Evolutionary conservation across 2,329 filamentous ascomycete species (phyloP), one percentile per base, ranked within the genome.

Genomic region (Botrytis porri): DNA sequence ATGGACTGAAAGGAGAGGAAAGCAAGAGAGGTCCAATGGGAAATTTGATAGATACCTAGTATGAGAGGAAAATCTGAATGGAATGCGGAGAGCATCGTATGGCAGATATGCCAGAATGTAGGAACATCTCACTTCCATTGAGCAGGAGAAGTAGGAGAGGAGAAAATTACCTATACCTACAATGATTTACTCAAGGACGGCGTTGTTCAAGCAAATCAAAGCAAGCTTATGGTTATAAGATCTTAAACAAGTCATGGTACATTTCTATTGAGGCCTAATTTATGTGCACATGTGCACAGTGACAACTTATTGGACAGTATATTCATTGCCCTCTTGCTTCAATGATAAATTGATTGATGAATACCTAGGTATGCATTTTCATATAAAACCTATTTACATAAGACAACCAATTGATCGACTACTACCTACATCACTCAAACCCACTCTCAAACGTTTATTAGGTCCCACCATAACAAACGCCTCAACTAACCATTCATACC

Each of bases 401-500:
- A 93, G 82, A 79, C 91, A 93, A 0, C 90, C 91, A 75, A 91
- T 87, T 81, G 90, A 89, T 72, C 88, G 86, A 80, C 90, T 92
- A 78, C 88, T 92, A 79, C 91, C 91, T 77, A 93, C 81, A 69
- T 91, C 90, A 63, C 89, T 91, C 65, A 85, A 85, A 8, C 86
- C 90, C 29, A 94, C 84, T 82, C 91, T 91, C 82, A 93, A 85
- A 72, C 90, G 85, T 76, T 85, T 84, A 57, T 86, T 85, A n/a
- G 86, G 86, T 1, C 87, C 87, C 67, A 88, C 83, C 84, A 88
- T 90, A 32, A 86, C 87, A 82, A 91, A 98, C 18, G 92, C 93
- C 82, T 98, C 96, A 3, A 98, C 91, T 74, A 96, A 86, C 96
- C 96, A 99, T 82, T 99, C 96, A 82, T 99, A 99, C 97, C 96